A percentile compares a stretch with the other conserved stretches of the same genome.
phyloP scores from a whole-genome alignment of 148 eudicot genomes.

The Persicaria maculosa region DNA sequence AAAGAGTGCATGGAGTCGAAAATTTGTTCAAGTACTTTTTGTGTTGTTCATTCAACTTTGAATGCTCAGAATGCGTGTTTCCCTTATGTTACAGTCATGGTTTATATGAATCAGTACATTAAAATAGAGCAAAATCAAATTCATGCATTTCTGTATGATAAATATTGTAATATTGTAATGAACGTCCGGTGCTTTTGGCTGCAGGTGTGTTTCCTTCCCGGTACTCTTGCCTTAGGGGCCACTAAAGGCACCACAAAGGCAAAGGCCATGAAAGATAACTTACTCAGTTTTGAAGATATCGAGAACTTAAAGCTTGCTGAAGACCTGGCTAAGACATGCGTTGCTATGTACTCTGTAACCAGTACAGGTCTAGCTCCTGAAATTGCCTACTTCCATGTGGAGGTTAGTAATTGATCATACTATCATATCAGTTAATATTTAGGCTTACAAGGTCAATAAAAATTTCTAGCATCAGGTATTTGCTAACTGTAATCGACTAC shows the following conservation, averaged over 20 bases:
- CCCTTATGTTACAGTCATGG: neutral
- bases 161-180: neutral
- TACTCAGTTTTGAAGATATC: slow-evolving; percentile 55
- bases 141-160: neutral
- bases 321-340: slow-evolving; percentile 75
- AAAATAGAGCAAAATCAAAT: neutral
- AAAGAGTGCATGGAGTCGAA: neutral
- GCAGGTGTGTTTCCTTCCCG: slow-evolving; percentile 89
- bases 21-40: neutral
- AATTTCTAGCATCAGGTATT: neutral
- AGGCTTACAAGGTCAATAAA: neutral
- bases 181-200: slow-evolving; percentile 1
- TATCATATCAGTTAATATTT: neutral
- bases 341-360: slow-evolving; percentile 77
- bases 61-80: neutral
- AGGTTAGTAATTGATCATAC: slow-evolving; percentile 40
- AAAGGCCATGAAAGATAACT: slow-evolving; percentile 56
- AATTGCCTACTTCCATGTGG: slow-evolving; percentile 68
- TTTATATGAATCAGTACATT: neutral
- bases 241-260: slow-evolving; percentile 74
- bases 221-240: slow-evolving; percentile 91
- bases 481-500: neutral
- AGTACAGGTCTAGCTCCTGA: slow-evolving; percentile 90
- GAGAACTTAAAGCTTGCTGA: slow-evolving; percentile 87
- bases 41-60: neutral